A percentile compares a stretch with the other conserved stretches of the same genome.
These are phyloP conservation scores for Parathielavia appendiculata DNA, from an alignment of 495 filamentous ascomycete species.

Conservation along the genomic window DNA sequence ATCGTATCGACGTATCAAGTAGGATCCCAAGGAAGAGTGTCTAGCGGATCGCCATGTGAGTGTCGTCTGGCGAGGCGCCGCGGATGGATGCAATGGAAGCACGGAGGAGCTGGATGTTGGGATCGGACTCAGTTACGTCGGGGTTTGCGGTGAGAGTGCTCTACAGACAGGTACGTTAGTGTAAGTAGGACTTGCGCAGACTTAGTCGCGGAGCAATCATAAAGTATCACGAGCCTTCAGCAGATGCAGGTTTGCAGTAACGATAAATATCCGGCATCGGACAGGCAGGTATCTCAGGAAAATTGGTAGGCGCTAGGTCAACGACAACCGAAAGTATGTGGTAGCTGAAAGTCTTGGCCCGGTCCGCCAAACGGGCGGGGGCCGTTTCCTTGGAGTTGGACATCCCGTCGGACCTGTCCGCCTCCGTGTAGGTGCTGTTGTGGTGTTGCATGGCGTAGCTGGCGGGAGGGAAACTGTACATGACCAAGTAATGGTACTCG, in stretches of 20 bases:
- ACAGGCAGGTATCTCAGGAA: background rate
- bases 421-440: background rate
- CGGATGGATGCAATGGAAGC: slow-evolving; percentile 1
- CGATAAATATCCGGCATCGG: background rate
- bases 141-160: background rate
- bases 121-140: background rate
- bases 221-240: background rate
- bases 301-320: background rate
- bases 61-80: slow-evolving; percentile 2
- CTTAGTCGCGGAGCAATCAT: background rate
- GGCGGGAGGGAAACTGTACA: slow-evolving; percentile 5
- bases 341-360: background rate
- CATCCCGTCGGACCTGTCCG: background rate
- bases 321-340: background rate
- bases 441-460: background rate
- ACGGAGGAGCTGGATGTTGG: slow-evolving; percentile 2
- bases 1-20: background rate
- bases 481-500: background rate
- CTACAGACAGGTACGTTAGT: too few species aligned
- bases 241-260: background rate
- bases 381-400: background rate
- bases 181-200: background rate
- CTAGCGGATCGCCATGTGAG: slow-evolving; percentile 1
- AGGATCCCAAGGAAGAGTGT: slow-evolving; percentile 1
- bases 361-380: background rate